Evolutionary conservation across 176 grass and related monocot genomes (phyloP).

Genomic region (Oryza punctata): DNA sequence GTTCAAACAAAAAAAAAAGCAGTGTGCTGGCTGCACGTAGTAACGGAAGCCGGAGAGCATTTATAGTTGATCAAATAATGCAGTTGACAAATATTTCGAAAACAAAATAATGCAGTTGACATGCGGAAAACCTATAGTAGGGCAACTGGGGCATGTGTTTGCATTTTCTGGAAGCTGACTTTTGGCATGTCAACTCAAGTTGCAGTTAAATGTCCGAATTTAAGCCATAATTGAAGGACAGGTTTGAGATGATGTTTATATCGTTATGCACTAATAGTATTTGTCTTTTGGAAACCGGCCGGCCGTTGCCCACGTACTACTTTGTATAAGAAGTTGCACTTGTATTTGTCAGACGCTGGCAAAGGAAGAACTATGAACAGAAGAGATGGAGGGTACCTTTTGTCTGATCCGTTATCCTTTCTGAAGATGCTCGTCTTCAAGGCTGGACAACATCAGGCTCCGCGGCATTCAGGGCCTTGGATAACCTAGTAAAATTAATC

Average conservation of each 20-base stretch:
- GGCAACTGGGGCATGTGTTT: background rate
- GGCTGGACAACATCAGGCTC: background rate
- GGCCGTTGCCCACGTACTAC: too few species aligned
- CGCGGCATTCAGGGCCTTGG: background rate
- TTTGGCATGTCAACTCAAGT: conserved; percentile 27
- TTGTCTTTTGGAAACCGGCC: too few species aligned
- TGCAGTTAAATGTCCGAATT: background rate
- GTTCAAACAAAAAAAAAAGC: too few species aligned
- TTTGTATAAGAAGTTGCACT: too few species aligned
- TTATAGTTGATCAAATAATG: background rate
- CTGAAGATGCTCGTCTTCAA: background rate
- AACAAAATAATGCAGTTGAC: background rate
- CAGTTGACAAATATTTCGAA: background rate
- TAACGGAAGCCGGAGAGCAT: background rate
- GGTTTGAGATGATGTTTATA: conserved; percentile 2
- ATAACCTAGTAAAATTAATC: background rate
- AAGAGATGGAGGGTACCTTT: background rate
- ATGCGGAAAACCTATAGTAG: background rate
- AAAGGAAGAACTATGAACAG: background rate
- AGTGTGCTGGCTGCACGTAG: background rate
- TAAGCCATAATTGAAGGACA: conserved; percentile 5
- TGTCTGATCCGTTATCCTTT: background rate
- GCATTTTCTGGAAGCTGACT: conserved; percentile 24
- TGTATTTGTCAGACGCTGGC: background rate
- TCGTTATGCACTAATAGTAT: background rate